Base-by-base conservation (phyloP, 1,139 yeast genomes). In the Debaryomyces sp. region DNA sequence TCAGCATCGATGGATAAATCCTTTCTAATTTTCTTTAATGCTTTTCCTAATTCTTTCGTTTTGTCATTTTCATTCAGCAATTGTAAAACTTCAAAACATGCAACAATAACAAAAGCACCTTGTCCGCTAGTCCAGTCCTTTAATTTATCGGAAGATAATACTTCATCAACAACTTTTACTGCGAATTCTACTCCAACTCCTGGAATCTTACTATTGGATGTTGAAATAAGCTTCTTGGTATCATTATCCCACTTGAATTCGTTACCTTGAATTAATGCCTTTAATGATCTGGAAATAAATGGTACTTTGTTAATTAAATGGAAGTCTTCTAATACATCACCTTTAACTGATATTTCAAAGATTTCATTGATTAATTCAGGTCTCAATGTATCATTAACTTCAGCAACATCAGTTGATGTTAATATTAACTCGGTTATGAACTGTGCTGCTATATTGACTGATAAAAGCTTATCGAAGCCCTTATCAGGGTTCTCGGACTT, bases 61-160 rank as follows among this genome's bases (percentile, higher is more conserved):
- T 63, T 70, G 57, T 54, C 64, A n/a, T 62, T 55, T 29, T 65
- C 62, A 23, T 65, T 61, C 60, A 59, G 65, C 40, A 64, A 54
- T 49, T 67, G 61, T 61, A 75, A 71, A n/a, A 78, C 78, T 66
- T 87, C 95, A 57, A 68, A 80, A 12, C 84, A 67, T 1, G 91
- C 79, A 41, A 90, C 92, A 44, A 92, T 76, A 15, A 89, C 90
- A 63, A 94, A 92, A 3, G 96, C 85, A 32, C 95, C 89, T 54
- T 82, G 84, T 44, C 90, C 89, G 43, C 81, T 70, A 42, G 87
- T 80, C 98, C 98, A 92, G 49, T 75, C 78, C 37, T 70, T 71
- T 38, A 89, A 69, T 47, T 78, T 73, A 23, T 59, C 56, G 44
- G 73, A 71, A 23, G 66, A 69, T 53, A 83, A 69, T 36, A 79